Conservation (phyloP, 768 basidiomycete species). For the Chalciporus pseudorubinellus region DNA sequence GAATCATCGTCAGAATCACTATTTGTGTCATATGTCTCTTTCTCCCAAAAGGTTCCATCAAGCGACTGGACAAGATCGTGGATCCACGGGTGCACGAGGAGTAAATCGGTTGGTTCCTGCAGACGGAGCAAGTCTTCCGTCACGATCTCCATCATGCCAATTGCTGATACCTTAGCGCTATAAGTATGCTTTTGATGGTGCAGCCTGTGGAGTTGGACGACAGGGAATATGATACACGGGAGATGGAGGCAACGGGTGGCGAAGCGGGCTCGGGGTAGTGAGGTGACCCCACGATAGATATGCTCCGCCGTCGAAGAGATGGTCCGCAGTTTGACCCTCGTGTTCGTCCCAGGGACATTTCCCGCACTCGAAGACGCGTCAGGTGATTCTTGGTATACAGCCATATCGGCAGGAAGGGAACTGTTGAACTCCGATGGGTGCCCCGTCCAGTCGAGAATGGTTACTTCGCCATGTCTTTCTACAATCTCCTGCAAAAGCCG, state of each 20-base stretch:
- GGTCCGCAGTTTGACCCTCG: background rate
- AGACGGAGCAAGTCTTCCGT: background rate
- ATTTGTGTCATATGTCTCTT: background rate
- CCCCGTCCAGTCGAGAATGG: background rate
- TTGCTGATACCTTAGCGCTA: background rate
- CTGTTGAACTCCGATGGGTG: background rate
- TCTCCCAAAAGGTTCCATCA: background rate
- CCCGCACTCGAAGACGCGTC: too few relatives aligned
- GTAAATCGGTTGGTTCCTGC: background rate
- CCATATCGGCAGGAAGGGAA: background rate
- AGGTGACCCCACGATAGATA: background rate
- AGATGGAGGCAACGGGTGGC: background rate
- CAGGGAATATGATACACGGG: background rate
- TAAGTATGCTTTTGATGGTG: background rate
- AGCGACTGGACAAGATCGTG: background rate
- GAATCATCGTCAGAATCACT: background rate
- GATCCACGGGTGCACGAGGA: constrained; percentile 1
- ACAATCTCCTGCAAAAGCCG: background rate
- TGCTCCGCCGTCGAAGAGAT: background rate
- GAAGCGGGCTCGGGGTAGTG: background rate
- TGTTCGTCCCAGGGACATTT: background rate
- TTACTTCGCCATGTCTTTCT: background rate
- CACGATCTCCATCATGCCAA: background rate
- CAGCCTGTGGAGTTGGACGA: background rate
- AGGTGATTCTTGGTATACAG: background rate